Evolutionary conservation across 768 basidiomycete species (phyloP).

Genomic region (Botryobasidium botryosum): DNA sequence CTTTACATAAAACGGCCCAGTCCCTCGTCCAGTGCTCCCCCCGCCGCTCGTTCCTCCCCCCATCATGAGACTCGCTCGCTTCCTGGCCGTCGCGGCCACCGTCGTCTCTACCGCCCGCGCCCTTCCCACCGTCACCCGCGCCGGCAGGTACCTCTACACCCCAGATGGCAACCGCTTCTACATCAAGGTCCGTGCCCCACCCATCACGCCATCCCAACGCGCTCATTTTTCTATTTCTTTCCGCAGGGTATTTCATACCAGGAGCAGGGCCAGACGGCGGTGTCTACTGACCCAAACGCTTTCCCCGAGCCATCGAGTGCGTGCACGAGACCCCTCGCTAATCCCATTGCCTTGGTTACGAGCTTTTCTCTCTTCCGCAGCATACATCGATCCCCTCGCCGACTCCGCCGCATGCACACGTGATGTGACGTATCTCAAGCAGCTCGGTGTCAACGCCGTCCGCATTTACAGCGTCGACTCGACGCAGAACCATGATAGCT

Average conservation of each 20-base stretch:
- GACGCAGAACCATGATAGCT: slow-evolving; percentile 65
- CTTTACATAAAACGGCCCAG: too few species aligned
- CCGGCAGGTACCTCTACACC: slow-evolving; percentile 68
- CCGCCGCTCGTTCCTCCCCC: too few species aligned
- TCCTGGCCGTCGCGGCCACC: slow-evolving; percentile 21
- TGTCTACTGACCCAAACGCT: slow-evolving; percentile 25
- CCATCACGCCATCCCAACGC: neutral
- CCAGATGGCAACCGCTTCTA: slow-evolving; percentile 63
- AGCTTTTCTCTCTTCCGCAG: slow-evolving; percentile 33
- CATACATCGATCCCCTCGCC: slow-evolving; percentile 68
- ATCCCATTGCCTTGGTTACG: slow-evolving; percentile 6
- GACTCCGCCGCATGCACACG: slow-evolving; percentile 49
- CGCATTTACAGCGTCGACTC: slow-evolving; percentile 80
- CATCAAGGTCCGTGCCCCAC: slow-evolving; percentile 34
- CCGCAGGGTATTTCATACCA: slow-evolving; percentile 58
- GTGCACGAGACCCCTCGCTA: neutral
- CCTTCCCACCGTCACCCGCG: slow-evolving; percentile 47
- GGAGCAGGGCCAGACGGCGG: slow-evolving; percentile 40
- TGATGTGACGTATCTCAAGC: slow-evolving; percentile 59
- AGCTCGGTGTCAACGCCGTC: slow-evolving; percentile 65
- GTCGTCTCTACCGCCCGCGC: slow-evolving; percentile 41
- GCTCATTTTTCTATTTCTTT: neutral
- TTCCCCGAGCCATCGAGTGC: slow-evolving; percentile 29
- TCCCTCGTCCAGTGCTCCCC: too few species aligned
- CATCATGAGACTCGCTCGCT: too few species aligned